phyloP scores from a whole-genome alignment of 441 rosid species.

The Caryocar brasiliense region DNA sequence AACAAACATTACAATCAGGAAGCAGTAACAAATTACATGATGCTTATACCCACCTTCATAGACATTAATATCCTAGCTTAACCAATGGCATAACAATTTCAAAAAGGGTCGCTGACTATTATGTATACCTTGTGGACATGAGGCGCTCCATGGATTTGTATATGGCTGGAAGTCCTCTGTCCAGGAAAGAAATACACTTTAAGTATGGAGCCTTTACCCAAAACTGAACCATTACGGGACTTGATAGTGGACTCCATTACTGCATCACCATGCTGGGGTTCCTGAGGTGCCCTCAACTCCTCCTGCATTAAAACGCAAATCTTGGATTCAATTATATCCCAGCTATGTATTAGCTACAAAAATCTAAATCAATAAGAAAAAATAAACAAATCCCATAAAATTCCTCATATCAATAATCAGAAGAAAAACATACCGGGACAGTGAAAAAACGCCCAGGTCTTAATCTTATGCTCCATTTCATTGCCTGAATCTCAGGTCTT shows the following conservation, averaged over 20 bases:
- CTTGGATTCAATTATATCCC: neutral
- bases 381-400: neutral
- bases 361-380: neutral
- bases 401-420: conserved; percentile 6
- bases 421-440: conserved; percentile 59
- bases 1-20: no score
- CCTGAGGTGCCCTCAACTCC: conserved; percentile 77
- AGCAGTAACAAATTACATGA: no score
- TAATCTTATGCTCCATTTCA: conserved; percentile 95
- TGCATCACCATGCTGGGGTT: conserved; percentile 93
- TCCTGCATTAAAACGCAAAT: conserved; percentile 41
- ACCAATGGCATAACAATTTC: no score
- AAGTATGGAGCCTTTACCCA: conserved; percentile 85
- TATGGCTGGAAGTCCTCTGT: conserved; percentile 79
- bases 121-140: conserved; percentile 71
- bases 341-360: conserved; percentile 1
- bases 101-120: no score
- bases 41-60: no score
- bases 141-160: conserved; percentile 90
- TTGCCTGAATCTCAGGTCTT: conserved; percentile 91
- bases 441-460: conserved; percentile 92
- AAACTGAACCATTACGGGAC: conserved; percentile 80
- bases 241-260: conserved; percentile 92
- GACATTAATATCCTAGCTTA: no score
- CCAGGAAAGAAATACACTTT: conserved; percentile 95